These are phyloP conservation scores for Penicillium angulare DNA, from an alignment of 495 filamentous ascomycete species.

Conservation along the genomic window DNA sequence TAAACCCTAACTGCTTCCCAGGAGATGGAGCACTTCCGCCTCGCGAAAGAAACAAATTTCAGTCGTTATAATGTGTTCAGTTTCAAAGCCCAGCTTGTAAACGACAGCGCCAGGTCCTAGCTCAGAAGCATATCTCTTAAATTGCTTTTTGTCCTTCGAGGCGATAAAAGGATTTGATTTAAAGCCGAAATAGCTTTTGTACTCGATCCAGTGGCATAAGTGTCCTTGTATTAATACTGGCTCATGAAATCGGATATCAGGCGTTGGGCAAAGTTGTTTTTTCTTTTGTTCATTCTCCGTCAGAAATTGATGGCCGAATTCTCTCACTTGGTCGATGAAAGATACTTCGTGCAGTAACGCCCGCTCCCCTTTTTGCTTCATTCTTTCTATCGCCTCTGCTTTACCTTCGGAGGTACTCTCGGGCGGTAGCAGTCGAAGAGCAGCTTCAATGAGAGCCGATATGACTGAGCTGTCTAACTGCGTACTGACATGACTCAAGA, in stretches of 20 bases:
- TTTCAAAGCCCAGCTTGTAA: slow-evolving; percentile 5
- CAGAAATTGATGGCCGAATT: neutral
- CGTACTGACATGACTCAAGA: neutral
- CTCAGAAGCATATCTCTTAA: slow-evolving; percentile 2
- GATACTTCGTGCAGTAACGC: neutral
- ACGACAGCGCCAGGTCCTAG: slow-evolving; percentile 1
- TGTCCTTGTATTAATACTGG: neutral
- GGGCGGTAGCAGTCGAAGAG: neutral
- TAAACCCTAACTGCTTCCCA: neutral
- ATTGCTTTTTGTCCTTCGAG: slow-evolving; percentile 9
- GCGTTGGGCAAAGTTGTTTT: neutral
- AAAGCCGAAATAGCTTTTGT: slow-evolving; percentile 6
- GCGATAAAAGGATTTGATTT: slow-evolving; percentile 7
- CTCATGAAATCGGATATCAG: neutral
- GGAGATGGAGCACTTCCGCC: neutral
- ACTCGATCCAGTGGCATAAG: slow-evolving; percentile 6
- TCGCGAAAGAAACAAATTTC: neutral
- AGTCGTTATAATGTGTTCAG: neutral
- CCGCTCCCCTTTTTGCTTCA: neutral
- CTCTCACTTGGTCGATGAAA: neutral
- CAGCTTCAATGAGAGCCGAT: slow-evolving; percentile 1
- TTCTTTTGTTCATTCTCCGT: slow-evolving; percentile 1
- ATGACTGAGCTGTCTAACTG: neutral
- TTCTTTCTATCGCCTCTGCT: neutral
- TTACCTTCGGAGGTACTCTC: neutral